A percentile compares a stretch with the other conserved stretches of the same genome.
These are phyloP conservation scores for Hevea brasiliensis DNA, from an alignment of 345 rosid genomes.

Conservation along the genomic window DNA sequence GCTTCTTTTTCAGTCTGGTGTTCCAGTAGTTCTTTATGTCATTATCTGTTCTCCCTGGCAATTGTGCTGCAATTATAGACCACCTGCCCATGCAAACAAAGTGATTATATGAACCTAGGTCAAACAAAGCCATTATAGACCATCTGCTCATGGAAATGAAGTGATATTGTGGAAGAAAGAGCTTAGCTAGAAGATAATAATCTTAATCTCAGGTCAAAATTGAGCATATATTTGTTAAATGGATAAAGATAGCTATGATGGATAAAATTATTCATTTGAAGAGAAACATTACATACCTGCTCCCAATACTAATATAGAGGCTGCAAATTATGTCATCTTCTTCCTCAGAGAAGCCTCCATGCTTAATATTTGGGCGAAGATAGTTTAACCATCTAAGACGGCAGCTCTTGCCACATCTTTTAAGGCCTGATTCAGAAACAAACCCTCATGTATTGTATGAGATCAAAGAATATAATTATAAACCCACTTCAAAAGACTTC, in stretches of 20 bases:
- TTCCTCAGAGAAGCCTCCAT: constrained; percentile 39
- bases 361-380: constrained; percentile 37
- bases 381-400: constrained; percentile 37
- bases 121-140: background rate
- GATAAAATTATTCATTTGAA: background rate
- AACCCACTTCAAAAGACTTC: background rate
- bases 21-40: constrained; percentile 41
- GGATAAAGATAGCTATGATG: too few species aligned
- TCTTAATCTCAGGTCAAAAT: background rate
- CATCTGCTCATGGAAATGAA: too few species aligned
- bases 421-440: constrained; percentile 24
- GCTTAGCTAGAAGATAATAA: too few species aligned
- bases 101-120: background rate
- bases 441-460: too few species aligned
- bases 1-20: constrained; percentile 35
- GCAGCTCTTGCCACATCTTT: constrained; percentile 40
- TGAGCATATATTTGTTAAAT: background rate
- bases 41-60: constrained; percentile 39
- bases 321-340: constrained; percentile 38
- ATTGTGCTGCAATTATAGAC: constrained; percentile 35
- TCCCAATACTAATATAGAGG: constrained; percentile 38
- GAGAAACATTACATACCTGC: constrained; percentile 19
- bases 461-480: too few species aligned
- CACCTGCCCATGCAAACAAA: constrained; percentile 18
- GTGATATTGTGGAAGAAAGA: too few species aligned